phyloP scores from a whole-genome alignment of 805 yeast genomes.

The Pichia paraexigua region DNA sequence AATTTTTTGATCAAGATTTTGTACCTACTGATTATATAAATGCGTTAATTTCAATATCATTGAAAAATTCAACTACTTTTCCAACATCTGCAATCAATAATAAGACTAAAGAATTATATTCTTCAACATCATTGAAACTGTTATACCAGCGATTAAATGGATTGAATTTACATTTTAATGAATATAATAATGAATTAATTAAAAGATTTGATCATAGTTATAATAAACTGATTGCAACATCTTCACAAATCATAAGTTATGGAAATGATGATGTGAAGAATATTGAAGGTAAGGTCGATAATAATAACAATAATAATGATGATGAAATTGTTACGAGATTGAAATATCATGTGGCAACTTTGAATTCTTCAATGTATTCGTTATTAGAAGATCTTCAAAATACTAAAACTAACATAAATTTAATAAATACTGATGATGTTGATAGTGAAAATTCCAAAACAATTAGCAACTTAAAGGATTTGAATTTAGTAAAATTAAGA shows the following conservation, averaged over 20 bases:
- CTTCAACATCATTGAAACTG: slow-evolving; percentile 12
- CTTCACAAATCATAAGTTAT: slow-evolving; percentile 25
- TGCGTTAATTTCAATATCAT: slow-evolving; percentile 36
- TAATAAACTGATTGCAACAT: slow-evolving; percentile 38
- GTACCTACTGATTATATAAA: slow-evolving; percentile 60
- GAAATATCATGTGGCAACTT: slow-evolving; percentile 57
- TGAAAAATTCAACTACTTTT: slow-evolving; percentile 10
- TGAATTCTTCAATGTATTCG: slow-evolving; percentile 50
- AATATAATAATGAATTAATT: slow-evolving; percentile 51
- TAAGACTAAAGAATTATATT: neutral
- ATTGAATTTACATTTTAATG: slow-evolving; percentile 53
- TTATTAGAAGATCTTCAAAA: slow-evolving; percentile 40
- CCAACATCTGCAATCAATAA: neutral
- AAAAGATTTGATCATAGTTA: slow-evolving; percentile 45
- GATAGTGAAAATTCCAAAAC: neutral
- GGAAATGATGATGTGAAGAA: neutral
- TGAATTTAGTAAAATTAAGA: slow-evolving; percentile 39
- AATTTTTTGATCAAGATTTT: slow-evolving; percentile 64
- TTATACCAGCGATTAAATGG: slow-evolving; percentile 32
- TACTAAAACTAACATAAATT: slow-evolving; percentile 23
- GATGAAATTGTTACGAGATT: slow-evolving; percentile 41
- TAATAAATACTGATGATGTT: neutral
- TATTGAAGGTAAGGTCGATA: neutral
- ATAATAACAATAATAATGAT: neutral
- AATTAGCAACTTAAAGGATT: slow-evolving; percentile 29